These are phyloP conservation scores for Tothia fuscella DNA, from an alignment of 2,329 filamentous ascomycete genomes.

Conservation along the genomic window DNA sequence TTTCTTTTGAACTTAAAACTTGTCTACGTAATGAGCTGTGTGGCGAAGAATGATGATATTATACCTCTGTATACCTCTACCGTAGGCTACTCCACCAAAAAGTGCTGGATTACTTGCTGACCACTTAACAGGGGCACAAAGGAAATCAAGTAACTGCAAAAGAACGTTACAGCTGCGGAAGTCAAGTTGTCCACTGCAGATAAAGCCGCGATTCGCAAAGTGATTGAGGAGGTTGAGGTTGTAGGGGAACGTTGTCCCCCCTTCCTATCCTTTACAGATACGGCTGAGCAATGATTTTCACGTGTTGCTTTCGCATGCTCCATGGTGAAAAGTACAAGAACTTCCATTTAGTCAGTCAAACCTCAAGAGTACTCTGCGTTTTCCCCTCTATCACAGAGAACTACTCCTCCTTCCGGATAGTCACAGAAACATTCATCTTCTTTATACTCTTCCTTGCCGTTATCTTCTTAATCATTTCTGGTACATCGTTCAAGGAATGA, in stretches of 20 bases:
- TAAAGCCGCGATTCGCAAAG: too few relatives aligned
- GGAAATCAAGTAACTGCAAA: slow-evolving; percentile 17
- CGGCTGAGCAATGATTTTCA: slow-evolving; percentile 8
- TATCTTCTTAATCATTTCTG: slow-evolving; percentile 24
- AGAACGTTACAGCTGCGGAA: slow-evolving; percentile 15
- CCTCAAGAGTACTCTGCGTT: too few relatives aligned
- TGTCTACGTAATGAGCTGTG: slow-evolving; percentile 16
- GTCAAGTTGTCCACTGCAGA: slow-evolving; percentile 16
- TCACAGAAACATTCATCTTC: slow-evolving; percentile 27
- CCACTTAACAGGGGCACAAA: slow-evolving; percentile 17
- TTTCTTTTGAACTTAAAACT: slow-evolving; percentile 21
- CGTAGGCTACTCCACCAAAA: too few relatives aligned
- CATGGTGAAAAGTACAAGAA: too few relatives aligned
- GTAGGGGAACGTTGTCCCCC: too few relatives aligned
- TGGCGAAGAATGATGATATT: slow-evolving; percentile 18
- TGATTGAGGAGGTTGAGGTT: too few relatives aligned
- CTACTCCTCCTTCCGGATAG: too few relatives aligned
- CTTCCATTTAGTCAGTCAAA: too few relatives aligned
- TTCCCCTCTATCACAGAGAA: too few relatives aligned
- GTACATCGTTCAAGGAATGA: slow-evolving; percentile 21
- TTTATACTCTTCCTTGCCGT: slow-evolving; percentile 15
- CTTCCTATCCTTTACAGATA: slow-evolving; percentile 9
- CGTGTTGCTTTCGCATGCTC: too few relatives aligned
- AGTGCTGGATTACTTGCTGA: slow-evolving; percentile 19
- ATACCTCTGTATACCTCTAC: too few relatives aligned